These are phyloP conservation scores for Trichoderma sp. DNA, from an alignment of 2,329 filamentous ascomycete genomes.

Conservation along the genomic window DNA sequence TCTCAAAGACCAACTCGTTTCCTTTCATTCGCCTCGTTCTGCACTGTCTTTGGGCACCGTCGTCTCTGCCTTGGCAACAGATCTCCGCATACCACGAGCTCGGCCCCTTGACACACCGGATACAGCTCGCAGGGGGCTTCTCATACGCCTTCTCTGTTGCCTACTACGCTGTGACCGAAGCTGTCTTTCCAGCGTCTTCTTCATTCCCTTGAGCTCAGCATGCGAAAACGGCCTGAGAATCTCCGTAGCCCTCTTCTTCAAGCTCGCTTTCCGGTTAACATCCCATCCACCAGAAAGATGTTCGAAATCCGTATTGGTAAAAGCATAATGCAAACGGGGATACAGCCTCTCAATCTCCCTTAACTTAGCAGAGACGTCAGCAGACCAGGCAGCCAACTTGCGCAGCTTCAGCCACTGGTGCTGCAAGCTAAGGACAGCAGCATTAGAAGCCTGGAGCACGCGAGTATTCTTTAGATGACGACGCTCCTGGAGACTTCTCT, in stretches of 20 bases:
- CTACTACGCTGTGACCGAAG: constrained; percentile 6
- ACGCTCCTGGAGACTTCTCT: constrained; percentile 32
- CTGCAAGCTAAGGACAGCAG: constrained; percentile 48
- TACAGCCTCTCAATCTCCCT: constrained; percentile 40
- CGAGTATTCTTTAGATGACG: constrained; percentile 40
- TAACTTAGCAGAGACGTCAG: constrained; percentile 41
- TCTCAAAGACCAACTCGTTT: not conserved
- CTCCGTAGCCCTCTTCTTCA: constrained; percentile 31
- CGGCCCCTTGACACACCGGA: not conserved
- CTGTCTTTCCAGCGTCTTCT: constrained; percentile 24
- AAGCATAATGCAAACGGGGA: constrained; percentile 42
- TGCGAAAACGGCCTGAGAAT: constrained; percentile 33
- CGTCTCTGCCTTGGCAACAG: not conserved
- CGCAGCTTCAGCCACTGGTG: constrained; percentile 51
- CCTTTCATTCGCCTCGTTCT: not conserved
- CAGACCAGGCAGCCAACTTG: constrained; percentile 49
- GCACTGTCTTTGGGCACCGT: not conserved
- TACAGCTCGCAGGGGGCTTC: not conserved
- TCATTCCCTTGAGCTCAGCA: constrained; percentile 30
- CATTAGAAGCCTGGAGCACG: constrained; percentile 32
- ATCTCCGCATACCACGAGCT: not conserved
- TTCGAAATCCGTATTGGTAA: constrained; percentile 35
- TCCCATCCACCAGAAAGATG: constrained; percentile 30
- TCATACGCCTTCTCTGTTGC: not conserved
- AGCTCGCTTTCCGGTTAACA: constrained; percentile 26